Percentiles rank a stretch among this genome's conserved stretches.
phyloP scores from a whole-genome alignment of 495 filamentous ascomycete species.

The Rostrohypoxylon terebratum region DNA sequence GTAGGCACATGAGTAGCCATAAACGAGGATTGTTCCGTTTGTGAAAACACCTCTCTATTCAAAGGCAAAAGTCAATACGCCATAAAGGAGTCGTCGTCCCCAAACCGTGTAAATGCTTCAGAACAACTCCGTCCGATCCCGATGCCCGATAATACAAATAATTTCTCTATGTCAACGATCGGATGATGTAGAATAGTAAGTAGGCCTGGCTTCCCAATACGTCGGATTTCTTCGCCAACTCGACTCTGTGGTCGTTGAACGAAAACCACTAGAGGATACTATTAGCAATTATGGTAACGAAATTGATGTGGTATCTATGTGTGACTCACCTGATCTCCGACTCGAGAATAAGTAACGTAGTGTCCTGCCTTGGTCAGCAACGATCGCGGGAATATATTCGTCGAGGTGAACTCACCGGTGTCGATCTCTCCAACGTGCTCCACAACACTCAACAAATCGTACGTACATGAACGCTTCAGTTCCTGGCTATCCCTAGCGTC shows the following conservation, averaged over 20 bases:
- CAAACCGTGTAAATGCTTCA: slow-evolving; percentile 48
- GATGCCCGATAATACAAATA: slow-evolving; percentile 11
- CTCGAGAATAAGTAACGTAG: slow-evolving; percentile 86
- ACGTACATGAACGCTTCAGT: slow-evolving; percentile 69
- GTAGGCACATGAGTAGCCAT: neutral
- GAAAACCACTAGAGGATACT: slow-evolving; percentile 76
- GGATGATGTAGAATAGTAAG: slow-evolving; percentile 85
- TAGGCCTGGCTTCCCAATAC: slow-evolving; percentile 87
- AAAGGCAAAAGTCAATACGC: slow-evolving; percentile 34
- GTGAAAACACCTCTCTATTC: slow-evolving; percentile 39
- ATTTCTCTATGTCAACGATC: slow-evolving; percentile 62
- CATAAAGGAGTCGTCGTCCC: slow-evolving; percentile 21
- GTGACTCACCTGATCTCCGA: slow-evolving; percentile 75
- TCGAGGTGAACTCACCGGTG: slow-evolving; percentile 55
- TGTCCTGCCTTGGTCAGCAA: slow-evolving; percentile 65
- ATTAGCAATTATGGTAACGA: slow-evolving; percentile 1
- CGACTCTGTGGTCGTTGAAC: slow-evolving; percentile 93
- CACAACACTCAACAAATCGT: slow-evolving; percentile 85
- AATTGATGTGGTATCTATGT: neutral
- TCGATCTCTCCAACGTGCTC: slow-evolving; percentile 91
- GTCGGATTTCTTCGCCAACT: slow-evolving; percentile 78
- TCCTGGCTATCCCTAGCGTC: slow-evolving; percentile 60
- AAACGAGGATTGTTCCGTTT: slow-evolving; percentile 24
- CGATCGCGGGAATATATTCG: neutral
- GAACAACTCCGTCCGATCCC: slow-evolving; percentile 20